phyloP scores from a whole-genome alignment of 2,329 filamentous ascomycete species.

The Hypoxylon rubiginosum region DNA sequence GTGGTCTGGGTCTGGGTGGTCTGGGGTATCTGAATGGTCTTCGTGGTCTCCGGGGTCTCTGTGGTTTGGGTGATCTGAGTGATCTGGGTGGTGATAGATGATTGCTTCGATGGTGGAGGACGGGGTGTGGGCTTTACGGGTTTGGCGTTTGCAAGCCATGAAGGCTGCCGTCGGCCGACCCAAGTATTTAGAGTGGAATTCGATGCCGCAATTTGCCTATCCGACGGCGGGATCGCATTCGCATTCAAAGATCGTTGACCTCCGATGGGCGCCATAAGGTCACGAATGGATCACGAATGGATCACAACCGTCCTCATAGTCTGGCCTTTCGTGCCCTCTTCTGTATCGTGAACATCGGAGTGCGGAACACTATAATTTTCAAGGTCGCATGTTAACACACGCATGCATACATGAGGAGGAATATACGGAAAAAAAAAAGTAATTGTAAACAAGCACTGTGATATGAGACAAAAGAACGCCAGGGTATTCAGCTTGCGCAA shows the following conservation, averaged over 20 bases:
- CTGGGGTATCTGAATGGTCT: conserved; percentile 13
- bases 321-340: conserved; percentile 32
- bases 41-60: conserved; percentile 8
- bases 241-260: conserved; percentile 33
- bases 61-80: conserved; percentile 5
- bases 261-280: conserved; percentile 47
- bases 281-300: conserved; percentile 22
- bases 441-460: conserved; percentile 16
- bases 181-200: conserved; percentile 59
- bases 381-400: conserved; percentile 28
- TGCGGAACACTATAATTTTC: conserved; percentile 25
- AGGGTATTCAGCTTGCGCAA: neutral
- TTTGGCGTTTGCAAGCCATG: conserved; percentile 52
- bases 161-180: conserved; percentile 54
- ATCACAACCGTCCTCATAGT: conserved; percentile 20
- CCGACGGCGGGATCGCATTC: conserved; percentile 21
- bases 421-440: conserved; percentile 3
- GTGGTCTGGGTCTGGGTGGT: conserved; percentile 14
- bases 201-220: conserved; percentile 53
- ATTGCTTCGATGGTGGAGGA: conserved; percentile 39
- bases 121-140: conserved; percentile 51
- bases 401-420: neutral
- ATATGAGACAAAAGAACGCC: conserved; percentile 16
- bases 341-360: conserved; percentile 20
- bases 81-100: conserved; percentile 18